A percentile compares a stretch with the other conserved stretches of the same genome.
Conservation (phyloP, 2,329 filamentous ascomycete genomes). For the Hymenoscyphus fructigenus region DNA sequence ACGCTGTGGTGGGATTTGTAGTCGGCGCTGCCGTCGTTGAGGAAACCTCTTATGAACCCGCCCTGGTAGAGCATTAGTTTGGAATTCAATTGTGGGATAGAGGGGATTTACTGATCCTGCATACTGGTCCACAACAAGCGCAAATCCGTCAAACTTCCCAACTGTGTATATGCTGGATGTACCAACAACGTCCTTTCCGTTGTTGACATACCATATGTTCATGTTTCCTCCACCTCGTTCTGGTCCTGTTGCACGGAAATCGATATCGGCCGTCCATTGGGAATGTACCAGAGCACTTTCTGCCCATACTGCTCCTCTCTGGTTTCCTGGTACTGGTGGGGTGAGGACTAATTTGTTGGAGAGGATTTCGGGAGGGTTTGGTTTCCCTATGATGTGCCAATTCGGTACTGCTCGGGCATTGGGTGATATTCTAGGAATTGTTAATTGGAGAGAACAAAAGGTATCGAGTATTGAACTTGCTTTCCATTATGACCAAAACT, state of each 20-base stretch:
- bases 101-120: conserved; percentile 56
- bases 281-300: conserved; percentile 59
- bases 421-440: conserved; percentile 33
- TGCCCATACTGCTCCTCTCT: conserved; percentile 80
- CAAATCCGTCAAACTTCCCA: conserved; percentile 85
- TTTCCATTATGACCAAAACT: conserved; percentile 47
- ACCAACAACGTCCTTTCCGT: conserved; percentile 64
- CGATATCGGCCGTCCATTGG: conserved; percentile 81
- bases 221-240: conserved; percentile 86
- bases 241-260: conserved; percentile 83
- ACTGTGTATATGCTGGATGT: conserved; percentile 81
- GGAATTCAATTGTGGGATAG: conserved; percentile 4
- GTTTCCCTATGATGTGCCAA: conserved; percentile 41
- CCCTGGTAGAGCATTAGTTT: conserved; percentile 42
- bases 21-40: conserved; percentile 86
- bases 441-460: conserved; percentile 14
- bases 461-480: conserved; percentile 24
- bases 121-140: conserved; percentile 80
- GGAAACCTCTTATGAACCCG: conserved; percentile 84
- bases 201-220: conserved; percentile 85
- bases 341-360: conserved; percentile 93
- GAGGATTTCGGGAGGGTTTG: conserved; percentile 60
- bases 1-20: conserved; percentile 74
- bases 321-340: conserved; percentile 81
- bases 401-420: conserved; percentile 33